Evolutionary conservation across 2,329 filamentous ascomycete species (phyloP).

Genomic region (Furcasterigmium sp.): DNA sequence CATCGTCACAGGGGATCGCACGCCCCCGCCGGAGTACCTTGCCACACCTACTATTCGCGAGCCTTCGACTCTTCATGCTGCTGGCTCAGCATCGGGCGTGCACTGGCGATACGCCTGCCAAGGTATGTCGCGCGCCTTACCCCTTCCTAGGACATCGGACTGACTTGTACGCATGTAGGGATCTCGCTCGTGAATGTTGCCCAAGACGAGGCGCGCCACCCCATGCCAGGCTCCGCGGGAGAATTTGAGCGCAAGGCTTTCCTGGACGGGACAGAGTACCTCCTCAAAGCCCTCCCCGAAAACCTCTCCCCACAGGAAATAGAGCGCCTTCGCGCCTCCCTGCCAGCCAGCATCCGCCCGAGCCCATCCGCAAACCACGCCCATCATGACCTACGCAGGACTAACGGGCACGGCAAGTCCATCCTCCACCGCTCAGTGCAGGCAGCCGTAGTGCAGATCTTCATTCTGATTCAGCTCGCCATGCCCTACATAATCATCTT

Average conservation of each 20-base stretch:
- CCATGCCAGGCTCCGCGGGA: constrained; percentile 6
- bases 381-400: neutral
- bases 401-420: constrained; percentile 26
- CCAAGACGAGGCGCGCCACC: constrained; percentile 8
- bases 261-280: constrained; percentile 57
- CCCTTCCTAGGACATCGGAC: too few species aligned
- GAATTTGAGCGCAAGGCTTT: constrained; percentile 53
- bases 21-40: neutral
- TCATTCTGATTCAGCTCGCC: constrained; percentile 55
- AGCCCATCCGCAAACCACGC: constrained; percentile 11
- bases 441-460: constrained; percentile 48
- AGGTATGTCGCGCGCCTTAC: constrained; percentile 14
- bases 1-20: neutral
- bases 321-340: constrained; percentile 35
- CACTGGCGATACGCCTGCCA: constrained; percentile 27
- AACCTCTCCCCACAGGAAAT: constrained; percentile 52
- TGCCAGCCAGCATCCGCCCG: constrained; percentile 9
- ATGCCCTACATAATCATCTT: constrained; percentile 56
- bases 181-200: constrained; percentile 8
- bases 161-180: neutral
- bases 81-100: constrained; percentile 15
- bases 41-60: neutral
- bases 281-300: constrained; percentile 56
- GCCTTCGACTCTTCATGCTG: neutral
- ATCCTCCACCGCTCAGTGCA: constrained; percentile 56